A percentile compares a stretch with the other conserved stretches of the same genome.
These are phyloP conservation scores for Pisolithus thermaeus DNA, from an alignment of 1,284 basidiomycete genomes.

Conservation along the genomic window DNA sequence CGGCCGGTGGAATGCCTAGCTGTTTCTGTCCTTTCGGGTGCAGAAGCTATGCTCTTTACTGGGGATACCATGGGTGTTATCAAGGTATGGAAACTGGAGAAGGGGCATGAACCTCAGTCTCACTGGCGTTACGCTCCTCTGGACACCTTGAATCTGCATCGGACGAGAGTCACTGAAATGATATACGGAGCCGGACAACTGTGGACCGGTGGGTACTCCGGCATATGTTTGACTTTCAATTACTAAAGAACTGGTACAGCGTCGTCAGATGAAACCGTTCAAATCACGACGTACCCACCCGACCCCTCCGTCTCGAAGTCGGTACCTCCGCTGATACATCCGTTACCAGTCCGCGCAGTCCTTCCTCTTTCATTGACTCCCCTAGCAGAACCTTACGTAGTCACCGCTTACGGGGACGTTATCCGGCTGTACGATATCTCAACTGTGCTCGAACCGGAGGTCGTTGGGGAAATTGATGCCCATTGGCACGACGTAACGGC, in stretches of 20 bases:
- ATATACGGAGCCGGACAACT: slow-evolving; percentile 58
- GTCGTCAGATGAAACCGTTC: slow-evolving; percentile 81
- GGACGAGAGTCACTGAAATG: slow-evolving; percentile 78
- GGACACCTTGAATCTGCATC: slow-evolving; percentile 63
- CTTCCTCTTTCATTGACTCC: slow-evolving; percentile 47
- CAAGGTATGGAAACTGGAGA: slow-evolving; percentile 65
- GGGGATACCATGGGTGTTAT: slow-evolving; percentile 86
- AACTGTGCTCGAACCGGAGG: slow-evolving; percentile 54
- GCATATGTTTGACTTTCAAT: slow-evolving; percentile 1
- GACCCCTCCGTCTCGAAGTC: slow-evolving; percentile 14
- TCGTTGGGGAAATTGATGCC: slow-evolving; percentile 65
- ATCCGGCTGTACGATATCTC: slow-evolving; percentile 72
- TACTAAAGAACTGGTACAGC: slow-evolving; percentile 39
- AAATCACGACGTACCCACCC: slow-evolving; percentile 42
- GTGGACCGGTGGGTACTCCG: slow-evolving; percentile 67
- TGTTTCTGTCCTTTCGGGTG: slow-evolving; percentile 39
- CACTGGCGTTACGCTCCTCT: slow-evolving; percentile 51
- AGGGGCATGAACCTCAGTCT: slow-evolving; percentile 35
- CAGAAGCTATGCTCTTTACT: slow-evolving; percentile 58
- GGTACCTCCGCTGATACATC: slow-evolving; percentile 57
- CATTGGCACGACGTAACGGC: slow-evolving; percentile 81
- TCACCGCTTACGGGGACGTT: slow-evolving; percentile 79
- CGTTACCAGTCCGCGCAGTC: slow-evolving; percentile 57
- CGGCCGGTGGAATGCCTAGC: slow-evolving; percentile 65
- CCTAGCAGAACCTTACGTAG: slow-evolving; percentile 59